Evolutionary conservation across 805 yeast species (phyloP).

Genomic region (Candida parachauliodes): DNA sequence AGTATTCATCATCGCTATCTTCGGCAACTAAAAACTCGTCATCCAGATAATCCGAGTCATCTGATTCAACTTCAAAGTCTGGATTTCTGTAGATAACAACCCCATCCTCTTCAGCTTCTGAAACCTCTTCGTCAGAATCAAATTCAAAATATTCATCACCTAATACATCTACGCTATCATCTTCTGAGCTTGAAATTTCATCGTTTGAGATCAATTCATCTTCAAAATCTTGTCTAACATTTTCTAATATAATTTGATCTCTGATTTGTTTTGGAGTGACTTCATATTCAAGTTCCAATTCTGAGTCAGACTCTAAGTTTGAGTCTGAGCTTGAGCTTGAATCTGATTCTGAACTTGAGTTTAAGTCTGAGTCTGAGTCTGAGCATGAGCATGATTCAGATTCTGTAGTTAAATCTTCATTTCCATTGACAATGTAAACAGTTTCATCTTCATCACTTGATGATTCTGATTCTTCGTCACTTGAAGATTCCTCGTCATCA

Average conservation of each 20-base stretch:
- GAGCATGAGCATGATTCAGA: conserved; percentile 5
- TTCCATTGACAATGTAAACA: conserved; percentile 6
- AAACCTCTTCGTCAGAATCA: conserved; percentile 28
- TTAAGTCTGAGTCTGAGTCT: conserved; percentile 9
- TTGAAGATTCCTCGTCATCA: conserved; percentile 16
- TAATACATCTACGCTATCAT: conserved; percentile 19
- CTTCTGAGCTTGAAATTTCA: conserved; percentile 19
- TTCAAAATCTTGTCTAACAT: conserved; percentile 32
- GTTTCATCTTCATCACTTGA: conserved; percentile 8
- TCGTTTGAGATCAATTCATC: conserved; percentile 30
- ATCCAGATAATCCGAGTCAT: conserved; percentile 17
- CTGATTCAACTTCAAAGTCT: conserved; percentile 20
- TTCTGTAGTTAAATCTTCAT: conserved; percentile 1
- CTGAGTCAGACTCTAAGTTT: conserved; percentile 3
- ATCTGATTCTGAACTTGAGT: conserved; percentile 7
- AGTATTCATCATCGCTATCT: conserved; percentile 29
- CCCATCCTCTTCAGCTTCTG: conserved; percentile 6
- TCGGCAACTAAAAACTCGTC: conserved; percentile 22
- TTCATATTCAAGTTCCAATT: conserved; percentile 19
- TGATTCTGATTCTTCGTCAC: conserved; percentile 11
- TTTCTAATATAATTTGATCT: conserved; percentile 34
- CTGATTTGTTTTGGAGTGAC: conserved; percentile 25
- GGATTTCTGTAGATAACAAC: conserved; percentile 6
- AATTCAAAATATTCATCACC: conserved; percentile 29
- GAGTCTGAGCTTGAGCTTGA: conserved; percentile 4